Evolutionary conservation across 345 rosid genomes (phyloP), one percentile per base, ranked within the genome.

Genomic region (Rhizophora mangle): DNA sequence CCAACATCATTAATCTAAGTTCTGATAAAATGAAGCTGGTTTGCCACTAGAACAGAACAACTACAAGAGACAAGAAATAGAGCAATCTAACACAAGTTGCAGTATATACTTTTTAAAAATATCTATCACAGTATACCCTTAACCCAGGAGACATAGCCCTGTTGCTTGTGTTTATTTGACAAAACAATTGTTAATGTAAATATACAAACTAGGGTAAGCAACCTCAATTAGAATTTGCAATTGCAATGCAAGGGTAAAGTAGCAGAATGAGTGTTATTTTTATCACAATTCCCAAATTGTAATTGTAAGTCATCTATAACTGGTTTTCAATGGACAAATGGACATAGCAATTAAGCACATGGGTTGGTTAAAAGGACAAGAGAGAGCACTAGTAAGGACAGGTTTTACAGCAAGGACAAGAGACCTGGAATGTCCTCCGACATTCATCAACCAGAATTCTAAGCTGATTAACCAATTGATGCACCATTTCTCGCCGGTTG

Each of bases 381-480:
- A 39, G 46, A 39, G 46, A 39, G 46, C 15, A 39, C 13, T 2
- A 39, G 15, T 39, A 39, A 39, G 46, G 46, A 39, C 0, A 15
- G 46, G 46, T 39, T 39, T n/a, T 60, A 20, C 39, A 65, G 58
- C 26, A 26, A 51, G 71, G 32, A 36, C 3, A 62, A 77, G 24
- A 62, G 68, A 94, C 97, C 98, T 86, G 97, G 69, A 87, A 94
- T 32, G 91, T 82, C 80, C 89, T 85, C 83, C 82, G 87, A 93
- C 96, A 94, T 76, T 94, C 97, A 77, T 94, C 98, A 60, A 91
- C 83, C 83, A 88, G 81, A 79, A 83, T 64, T 77, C 85, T 91
- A 68, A 94, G 82, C 76, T 88, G 96, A 79, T 84, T 85, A 68
- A 91, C 92, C 78, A 91, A 79, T 63, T 88, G 96, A 82, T 87